Base-by-base conservation (phyloP, 2,329 filamentous ascomycete genomes). In the Hypocreales sp. region DNA sequence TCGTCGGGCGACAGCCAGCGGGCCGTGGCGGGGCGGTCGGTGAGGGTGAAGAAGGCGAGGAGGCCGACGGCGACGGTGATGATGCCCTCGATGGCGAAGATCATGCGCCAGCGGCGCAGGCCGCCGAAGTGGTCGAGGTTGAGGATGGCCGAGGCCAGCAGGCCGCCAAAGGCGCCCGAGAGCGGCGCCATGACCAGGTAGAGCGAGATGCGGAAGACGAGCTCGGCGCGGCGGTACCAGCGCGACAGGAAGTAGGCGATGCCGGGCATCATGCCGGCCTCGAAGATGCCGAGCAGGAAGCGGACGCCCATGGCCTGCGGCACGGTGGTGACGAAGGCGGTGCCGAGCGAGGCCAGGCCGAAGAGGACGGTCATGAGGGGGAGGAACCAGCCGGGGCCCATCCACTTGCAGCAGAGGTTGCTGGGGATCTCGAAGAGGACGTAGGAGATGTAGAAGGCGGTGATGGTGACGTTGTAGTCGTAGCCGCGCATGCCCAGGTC, bases 301-400 rank as follows among this genome's bases (percentile, higher is more conserved):
- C 78, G 67, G 0, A 81, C 73, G 10, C 60, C 74, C 20, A 58
- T 70, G 3, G 58, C 48, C 12, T 55, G 48, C 2, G 59, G 50
- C 13, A 67, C 57, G 30, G 63, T 59, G 17, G 68, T 40, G 8
- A 78, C 72, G 36, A 77, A 81, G 0, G 67, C 78, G 0, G 72
- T 81, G 20, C 62, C 64, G 5, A 82, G 50, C 0, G 74, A 79
- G 24, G 56, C 57, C 24, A 72, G 53, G 5, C 73, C 77, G 37
- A 80, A 82, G 22, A 61, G 56, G 2, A 81, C 51, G 0, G 72
- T 66, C 18, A 65, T 67, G 4, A 55, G 44, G 0, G 78, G 77
- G 12, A 82, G 61, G 44, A 73, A 82, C 72, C 72, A 80, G 20
- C 74, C 75, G 0, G 78, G 78, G 0, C 77, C 77, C 5, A 81